Evolutionary conservation across 2,329 filamentous ascomycete genomes (phyloP), one percentile per base, ranked within the genome.

Genomic region (Atkinsonella hypoxylon): DNA sequence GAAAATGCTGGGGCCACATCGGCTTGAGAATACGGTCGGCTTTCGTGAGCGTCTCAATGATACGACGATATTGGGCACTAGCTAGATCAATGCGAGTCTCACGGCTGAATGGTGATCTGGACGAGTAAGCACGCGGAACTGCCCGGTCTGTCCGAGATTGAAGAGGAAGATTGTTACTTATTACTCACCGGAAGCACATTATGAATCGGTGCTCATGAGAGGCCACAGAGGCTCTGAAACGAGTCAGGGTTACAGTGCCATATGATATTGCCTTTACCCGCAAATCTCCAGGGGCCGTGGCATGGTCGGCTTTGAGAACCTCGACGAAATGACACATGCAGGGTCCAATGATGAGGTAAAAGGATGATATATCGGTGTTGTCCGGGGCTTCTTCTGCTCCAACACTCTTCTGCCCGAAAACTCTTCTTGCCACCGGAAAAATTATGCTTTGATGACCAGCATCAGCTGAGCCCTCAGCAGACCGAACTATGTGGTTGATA

Each of bases 1-100:
- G 77, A 62, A 77, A 71, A 38, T 75, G 67, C 48, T 77, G 72
- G 10, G 77, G 77, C 77, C 77, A 81, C 52, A 74, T 75, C 0
- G 77, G 77, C 58, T 79, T 79, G 43, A 81, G 62, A 50, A 72
- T 75, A 38, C 76, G 72, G 57, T 81, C 77, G 30, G 71, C 71
- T 50, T 72, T 76, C 51, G 75, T 75, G 32, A 81, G 65, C 2
- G 71, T 75, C 48, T 74, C 71, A 44, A 79, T 73, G 44, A 80
- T 76, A 39, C 70, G 72, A 31, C 75, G 70, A 57, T 77, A 77
- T 57, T 76, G 71, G 26, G 74, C 67, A 56, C 77, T 80, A 11
- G 77, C 74, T 18, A 80, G 68, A 50, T 79, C 74, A 3, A 76
- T 60, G 46, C 71, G 70, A 17, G 62, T 66, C 40, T 73, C 70